phyloP scores from a whole-genome alignment of 2,329 filamentous ascomycete genomes.

The Sarocladium oryzae region DNA sequence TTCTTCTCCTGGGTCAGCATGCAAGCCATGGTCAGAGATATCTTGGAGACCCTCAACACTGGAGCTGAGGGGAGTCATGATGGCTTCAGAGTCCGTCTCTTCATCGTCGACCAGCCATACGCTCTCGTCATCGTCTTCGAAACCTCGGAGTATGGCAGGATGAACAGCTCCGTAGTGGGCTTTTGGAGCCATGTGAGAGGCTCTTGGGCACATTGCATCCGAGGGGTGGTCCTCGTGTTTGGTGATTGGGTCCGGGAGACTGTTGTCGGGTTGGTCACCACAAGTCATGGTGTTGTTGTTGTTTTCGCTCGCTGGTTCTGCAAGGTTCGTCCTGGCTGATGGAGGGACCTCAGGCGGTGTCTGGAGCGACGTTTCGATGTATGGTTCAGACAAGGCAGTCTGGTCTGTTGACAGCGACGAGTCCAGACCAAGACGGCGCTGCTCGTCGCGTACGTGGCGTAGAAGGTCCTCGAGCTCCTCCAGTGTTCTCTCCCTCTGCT shows the following conservation, averaged over 20 bases:
- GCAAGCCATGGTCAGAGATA: neutral
- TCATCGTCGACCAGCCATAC: conserved; percentile 25
- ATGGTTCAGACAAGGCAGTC: too few species aligned
- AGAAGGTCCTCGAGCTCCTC: conserved; percentile 3
- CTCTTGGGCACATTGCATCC: too few species aligned
- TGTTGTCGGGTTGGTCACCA: too few species aligned
- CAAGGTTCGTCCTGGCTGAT: too few species aligned
- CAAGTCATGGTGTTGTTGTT: too few species aligned
- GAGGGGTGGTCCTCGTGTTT: neutral
- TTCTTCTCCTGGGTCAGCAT: neutral
- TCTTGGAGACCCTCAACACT: neutral
- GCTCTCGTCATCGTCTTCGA: conserved; percentile 24
- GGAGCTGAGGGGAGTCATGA: neutral
- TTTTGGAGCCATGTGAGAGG: conserved; percentile 2
- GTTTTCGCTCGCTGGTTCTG: too few species aligned
- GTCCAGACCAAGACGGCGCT: neutral
- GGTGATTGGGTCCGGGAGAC: too few species aligned
- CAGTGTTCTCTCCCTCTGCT: neutral
- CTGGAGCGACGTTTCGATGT: too few species aligned
- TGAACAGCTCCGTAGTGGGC: conserved; percentile 24
- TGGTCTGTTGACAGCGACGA: too few species aligned
- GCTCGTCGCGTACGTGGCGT: neutral
- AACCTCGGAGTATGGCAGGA: conserved; percentile 23
- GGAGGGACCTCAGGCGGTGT: too few species aligned
- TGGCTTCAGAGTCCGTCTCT: conserved; percentile 13